Percentiles rank a stretch among this genome's conserved stretches.
Conservation (phyloP, 2,329 filamentous ascomycete genomes). For the Thielaviopsis ethacetica region DNA sequence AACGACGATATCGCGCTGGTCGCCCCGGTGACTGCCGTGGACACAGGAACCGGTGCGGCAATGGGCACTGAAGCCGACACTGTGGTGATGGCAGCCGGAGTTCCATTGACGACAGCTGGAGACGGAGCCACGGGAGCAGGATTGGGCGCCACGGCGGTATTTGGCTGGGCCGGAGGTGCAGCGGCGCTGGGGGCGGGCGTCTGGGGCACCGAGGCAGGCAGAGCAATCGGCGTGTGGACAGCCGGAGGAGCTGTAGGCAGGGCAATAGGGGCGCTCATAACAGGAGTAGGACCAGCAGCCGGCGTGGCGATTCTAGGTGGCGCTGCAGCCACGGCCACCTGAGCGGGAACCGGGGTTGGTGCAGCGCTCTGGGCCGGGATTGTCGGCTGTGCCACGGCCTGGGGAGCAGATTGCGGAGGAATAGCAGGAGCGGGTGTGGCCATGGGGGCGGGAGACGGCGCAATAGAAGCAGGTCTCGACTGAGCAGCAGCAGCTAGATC, state of each 20-base stretch:
- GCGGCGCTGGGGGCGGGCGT: not conserved
- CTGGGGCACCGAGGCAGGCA: not conserved
- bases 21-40: not conserved
- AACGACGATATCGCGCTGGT: not conserved
- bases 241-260: not conserved
- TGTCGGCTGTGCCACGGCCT: not conserved
- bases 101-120: not conserved
- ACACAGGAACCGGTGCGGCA: conserved; percentile 7
- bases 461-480: not conserved
- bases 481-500: not conserved
- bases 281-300: not conserved
- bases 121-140: not conserved
- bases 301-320: not conserved
- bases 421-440: not conserved
- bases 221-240: not conserved
- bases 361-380: not conserved
- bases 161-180: not conserved
- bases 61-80: conserved; percentile 8
- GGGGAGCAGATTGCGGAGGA: not conserved
- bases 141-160: not conserved
- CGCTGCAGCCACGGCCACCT: not conserved
- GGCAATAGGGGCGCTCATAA: not conserved
- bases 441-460: not conserved
- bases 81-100: conserved; percentile 1
- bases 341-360: not conserved